Base-by-base conservation (phyloP, 2,329 filamentous ascomycete genomes). In the Penicillium oxalicum region DNA sequence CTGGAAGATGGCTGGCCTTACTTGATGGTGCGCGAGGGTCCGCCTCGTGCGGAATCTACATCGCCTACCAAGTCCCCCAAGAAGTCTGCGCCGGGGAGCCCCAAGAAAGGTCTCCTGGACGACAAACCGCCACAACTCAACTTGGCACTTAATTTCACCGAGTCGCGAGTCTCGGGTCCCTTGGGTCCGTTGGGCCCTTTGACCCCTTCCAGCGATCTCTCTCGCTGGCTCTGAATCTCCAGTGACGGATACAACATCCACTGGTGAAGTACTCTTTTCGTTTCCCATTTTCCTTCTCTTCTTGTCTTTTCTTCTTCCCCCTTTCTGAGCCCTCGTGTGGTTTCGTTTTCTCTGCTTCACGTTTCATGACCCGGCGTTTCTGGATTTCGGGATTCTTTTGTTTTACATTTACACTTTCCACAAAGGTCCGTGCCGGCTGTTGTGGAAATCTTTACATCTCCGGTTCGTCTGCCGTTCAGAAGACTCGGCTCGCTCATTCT, bases 1-100 rank as follows among this genome's bases (percentile, higher is more conserved):
- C 78, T 77, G 27, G 90, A 91, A 52, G 93, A 98, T 68, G 87
- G 82, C 40, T 98, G 93, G 91, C 82, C 89, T 44, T 85, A 90
- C 38, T 78, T 79, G 45, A 83, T 86, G 61, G 91, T 97, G 25
- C 78, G 91, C 45, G 72, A 75, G 43, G 74, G 74, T 3, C 72
- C 72, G 7, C 68, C 72, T 38, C 64, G 70, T 36, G 53, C 55
- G 11, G 71, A 69, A 29, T 55, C 63, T n/a, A 59, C 61, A 6
- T 69, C 70, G 9, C 67, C 67, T 3, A 63, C 61, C 43, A 76
- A 74, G 57, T 77, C 77, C 18, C 70, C 72, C 4, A 77, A 74
- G 56, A 80, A 73, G 53, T 58, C 57, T 46, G 51, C 51, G 4
- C 49, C 59, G 2, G 68, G 61, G 11, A 69, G 63, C 50, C 66